phyloP scores from a whole-genome alignment of 2,329 filamentous ascomycete species.

The Calonectria pseudoturangicola region DNA sequence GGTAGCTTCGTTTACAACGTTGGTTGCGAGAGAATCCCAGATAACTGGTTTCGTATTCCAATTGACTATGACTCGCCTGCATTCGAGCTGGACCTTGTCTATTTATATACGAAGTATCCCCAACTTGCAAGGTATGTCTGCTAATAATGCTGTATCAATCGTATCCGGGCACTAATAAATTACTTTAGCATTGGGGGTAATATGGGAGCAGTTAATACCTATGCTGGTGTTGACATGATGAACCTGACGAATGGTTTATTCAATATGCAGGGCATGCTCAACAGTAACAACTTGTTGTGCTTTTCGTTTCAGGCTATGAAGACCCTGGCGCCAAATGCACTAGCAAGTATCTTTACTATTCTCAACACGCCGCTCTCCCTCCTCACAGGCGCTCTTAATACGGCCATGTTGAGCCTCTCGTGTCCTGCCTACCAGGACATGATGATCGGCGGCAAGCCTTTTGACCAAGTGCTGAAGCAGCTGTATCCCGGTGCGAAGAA shows the following conservation, averaged over 20 bases:
- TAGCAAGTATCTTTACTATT: neutral
- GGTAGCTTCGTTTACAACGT: constrained; percentile 63
- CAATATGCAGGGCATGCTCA: neutral
- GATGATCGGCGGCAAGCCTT: neutral
- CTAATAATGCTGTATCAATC: no score
- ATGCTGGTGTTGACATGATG: constrained; percentile 10
- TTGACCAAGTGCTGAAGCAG: neutral
- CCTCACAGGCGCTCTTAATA: neutral
- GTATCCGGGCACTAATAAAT: neutral
- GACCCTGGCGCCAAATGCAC: neutral
- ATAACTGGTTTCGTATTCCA: constrained; percentile 68
- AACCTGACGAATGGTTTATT: neutral
- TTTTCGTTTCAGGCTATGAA: neutral
- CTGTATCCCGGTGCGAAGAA: constrained; percentile 10
- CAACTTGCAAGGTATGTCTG: constrained; percentile 2
- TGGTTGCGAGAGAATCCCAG: constrained; percentile 70
- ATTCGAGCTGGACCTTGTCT: constrained; percentile 7
- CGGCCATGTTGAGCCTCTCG: neutral
- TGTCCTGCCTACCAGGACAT: constrained; percentile 7
- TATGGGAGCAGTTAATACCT: constrained; percentile 13
- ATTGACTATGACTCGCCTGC: constrained; percentile 62
- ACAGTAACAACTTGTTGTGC: neutral
- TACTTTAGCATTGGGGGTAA: neutral
- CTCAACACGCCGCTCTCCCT: neutral
- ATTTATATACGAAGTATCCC: neutral